Conservation (phyloP, 768 basidiomycete species). For the Baorangia bicolor region DNA sequence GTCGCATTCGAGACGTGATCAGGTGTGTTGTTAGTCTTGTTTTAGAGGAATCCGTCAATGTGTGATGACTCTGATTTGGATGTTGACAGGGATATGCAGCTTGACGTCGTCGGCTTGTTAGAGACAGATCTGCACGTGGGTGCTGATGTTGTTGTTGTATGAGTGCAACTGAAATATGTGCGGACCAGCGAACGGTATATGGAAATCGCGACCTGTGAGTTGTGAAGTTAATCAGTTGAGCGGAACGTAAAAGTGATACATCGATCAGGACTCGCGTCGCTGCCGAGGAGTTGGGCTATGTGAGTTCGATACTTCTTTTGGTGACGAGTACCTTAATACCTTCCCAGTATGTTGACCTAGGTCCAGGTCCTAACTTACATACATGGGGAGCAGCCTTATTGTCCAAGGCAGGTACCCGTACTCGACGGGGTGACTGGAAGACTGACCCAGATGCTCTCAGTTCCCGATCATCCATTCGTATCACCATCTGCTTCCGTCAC, state of each 20-base stretch:
- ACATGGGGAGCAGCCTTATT: slow-evolving; percentile 87
- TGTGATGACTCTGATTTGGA: not conserved
- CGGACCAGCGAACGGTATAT: slow-evolving; percentile 60
- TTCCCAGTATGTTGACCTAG: slow-evolving; percentile 77
- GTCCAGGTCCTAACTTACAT: slow-evolving; percentile 84
- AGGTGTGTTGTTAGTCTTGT: slow-evolving; percentile 46
- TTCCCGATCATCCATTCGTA: slow-evolving; percentile 87
- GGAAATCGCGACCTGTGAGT: slow-evolving; percentile 83
- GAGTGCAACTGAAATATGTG: not conserved
- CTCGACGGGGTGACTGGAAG: not conserved
- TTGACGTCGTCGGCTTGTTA: slow-evolving; percentile 82
- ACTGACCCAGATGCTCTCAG: slow-evolving; percentile 34
- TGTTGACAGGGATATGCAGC: slow-evolving; percentile 64
- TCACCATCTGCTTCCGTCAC: slow-evolving; percentile 87
- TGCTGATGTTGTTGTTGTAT: slow-evolving; percentile 1
- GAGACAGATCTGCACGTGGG: slow-evolving; percentile 85
- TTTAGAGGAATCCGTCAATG: not conserved
- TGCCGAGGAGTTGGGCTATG: slow-evolving; percentile 78
- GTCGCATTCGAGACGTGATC: slow-evolving; percentile 44
- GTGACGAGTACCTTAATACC: slow-evolving; percentile 2
- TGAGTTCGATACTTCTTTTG: slow-evolving; percentile 37
- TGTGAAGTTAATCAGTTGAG: not conserved
- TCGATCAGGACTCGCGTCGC: slow-evolving; percentile 64
- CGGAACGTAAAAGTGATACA: slow-evolving; percentile 1
- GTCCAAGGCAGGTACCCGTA: slow-evolving; percentile 54